phyloP scores from a whole-genome alignment of 139 green algal genomes.

The Desmodesmus armatus region DNA sequence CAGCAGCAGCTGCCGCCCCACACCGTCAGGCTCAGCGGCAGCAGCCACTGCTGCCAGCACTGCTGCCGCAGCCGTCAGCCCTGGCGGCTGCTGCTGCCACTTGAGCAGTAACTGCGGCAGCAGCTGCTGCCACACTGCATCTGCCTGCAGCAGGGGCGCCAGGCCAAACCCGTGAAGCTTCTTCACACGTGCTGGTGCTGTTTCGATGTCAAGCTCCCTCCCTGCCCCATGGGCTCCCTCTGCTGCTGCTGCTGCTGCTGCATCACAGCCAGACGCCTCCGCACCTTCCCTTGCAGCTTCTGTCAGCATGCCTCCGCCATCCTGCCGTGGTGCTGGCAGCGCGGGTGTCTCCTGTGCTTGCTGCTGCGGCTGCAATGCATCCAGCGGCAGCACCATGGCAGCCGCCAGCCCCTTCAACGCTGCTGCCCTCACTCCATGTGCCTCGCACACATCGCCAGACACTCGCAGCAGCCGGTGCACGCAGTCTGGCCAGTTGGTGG shows the following conservation, averaged over 20 bases:
- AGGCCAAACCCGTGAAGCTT: slow-evolving; percentile 33
- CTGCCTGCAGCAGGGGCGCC: slow-evolving; percentile 48
- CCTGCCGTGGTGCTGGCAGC: background rate
- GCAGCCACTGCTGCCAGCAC: slow-evolving; percentile 18
- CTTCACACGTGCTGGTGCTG: background rate
- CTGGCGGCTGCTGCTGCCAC: background rate
- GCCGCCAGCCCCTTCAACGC: slow-evolving; percentile 52
- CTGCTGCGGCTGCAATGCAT: background rate
- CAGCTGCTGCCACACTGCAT: slow-evolving; percentile 50
- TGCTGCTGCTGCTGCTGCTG: background rate
- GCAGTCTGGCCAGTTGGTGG: slow-evolving; percentile 59
- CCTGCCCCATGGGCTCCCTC: background rate
- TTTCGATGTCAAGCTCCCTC: background rate
- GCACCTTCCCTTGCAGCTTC: background rate
- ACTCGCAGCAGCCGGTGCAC: slow-evolving; percentile 35
- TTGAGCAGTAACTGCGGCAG: background rate
- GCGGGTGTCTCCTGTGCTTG: slow-evolving; percentile 9
- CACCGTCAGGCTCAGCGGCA: slow-evolving; percentile 15
- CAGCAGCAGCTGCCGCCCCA: slow-evolving; percentile 14
- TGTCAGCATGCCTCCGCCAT: too few relatives aligned
- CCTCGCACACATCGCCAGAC: slow-evolving; percentile 18
- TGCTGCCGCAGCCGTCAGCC: slow-evolving; percentile 21
- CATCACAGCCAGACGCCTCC: background rate
- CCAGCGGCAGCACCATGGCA: slow-evolving; percentile 19
- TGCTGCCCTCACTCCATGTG: slow-evolving; percentile 52